These are phyloP conservation scores for Lophiostoma macrostomum DNA, from an alignment of 495 filamentous ascomycete species.

Conservation along the genomic window DNA sequence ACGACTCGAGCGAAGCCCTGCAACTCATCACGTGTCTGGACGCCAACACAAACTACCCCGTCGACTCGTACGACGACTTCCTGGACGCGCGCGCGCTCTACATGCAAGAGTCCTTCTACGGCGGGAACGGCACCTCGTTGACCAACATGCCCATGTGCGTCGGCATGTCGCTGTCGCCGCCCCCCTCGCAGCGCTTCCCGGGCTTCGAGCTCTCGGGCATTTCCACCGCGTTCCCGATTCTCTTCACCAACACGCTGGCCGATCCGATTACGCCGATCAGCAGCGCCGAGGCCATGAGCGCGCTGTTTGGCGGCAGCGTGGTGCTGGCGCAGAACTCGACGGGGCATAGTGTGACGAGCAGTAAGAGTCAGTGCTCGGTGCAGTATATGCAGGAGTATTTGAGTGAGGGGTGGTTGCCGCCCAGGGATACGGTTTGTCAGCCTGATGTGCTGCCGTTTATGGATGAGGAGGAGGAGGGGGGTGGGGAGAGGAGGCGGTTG, in stretches of 20 bases:
- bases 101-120: neutral
- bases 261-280: constrained; percentile 56
- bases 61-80: neutral
- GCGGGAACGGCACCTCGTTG: neutral
- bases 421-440: neutral
- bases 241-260: constrained; percentile 53
- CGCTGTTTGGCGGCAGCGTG: constrained; percentile 48
- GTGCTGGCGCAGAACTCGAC: constrained; percentile 53
- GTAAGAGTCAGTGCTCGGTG: neutral
- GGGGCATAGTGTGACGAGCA: constrained; percentile 35
- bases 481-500: too few species aligned
- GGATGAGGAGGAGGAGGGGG: neutral
- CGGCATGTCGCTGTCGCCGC: neutral
- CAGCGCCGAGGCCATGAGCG: constrained; percentile 48
- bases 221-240: constrained; percentile 46
- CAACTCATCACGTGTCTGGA: neutral
- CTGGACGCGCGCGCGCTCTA: neutral
- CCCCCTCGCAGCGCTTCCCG: neutral
- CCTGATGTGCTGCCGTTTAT: neutral
- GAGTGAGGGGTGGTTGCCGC: neutral
- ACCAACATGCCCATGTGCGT: neutral
- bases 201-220: too few species aligned
- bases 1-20: neutral
- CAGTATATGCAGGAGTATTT: neutral
- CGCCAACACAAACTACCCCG: neutral